These are phyloP conservation scores for Smittium mucronatum DNA, from an alignment of 371 early-diverging fungal genomes.

Conservation along the genomic window DNA sequence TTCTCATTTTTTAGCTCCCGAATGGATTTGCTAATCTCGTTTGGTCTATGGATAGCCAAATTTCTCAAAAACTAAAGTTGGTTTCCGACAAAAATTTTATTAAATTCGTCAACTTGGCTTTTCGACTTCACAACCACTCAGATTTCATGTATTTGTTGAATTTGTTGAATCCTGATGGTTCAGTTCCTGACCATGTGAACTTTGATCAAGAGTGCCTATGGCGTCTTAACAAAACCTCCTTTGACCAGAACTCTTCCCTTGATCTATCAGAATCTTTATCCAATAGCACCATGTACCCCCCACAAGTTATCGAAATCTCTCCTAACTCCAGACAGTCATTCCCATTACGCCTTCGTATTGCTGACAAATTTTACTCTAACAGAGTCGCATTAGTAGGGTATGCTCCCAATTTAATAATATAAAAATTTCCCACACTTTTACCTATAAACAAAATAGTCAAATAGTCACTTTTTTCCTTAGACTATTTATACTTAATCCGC, in stretches of 20 bases:
- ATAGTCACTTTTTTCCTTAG: constrained; percentile 9
- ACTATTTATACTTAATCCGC: constrained; percentile 11
- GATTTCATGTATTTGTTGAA: constrained; percentile 57
- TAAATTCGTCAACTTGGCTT: constrained; percentile 66
- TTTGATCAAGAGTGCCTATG: constrained; percentile 16
- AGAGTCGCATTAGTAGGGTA: constrained; percentile 72
- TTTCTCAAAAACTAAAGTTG: constrained; percentile 47
- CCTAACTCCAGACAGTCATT: constrained; percentile 65
- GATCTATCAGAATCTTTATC: neutral
- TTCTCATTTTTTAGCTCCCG: constrained; percentile 21
- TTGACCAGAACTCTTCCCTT: neutral
- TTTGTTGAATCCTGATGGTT: constrained; percentile 1
- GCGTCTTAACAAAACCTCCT: constrained; percentile 15
- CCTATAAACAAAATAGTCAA: too few relatives aligned
- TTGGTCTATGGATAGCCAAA: constrained; percentile 65
- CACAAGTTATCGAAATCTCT: constrained; percentile 46
- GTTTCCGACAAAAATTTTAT: constrained; percentile 50
- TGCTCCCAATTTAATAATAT: constrained; percentile 14
- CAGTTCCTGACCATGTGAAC: neutral
- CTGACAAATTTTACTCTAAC: constrained; percentile 53
- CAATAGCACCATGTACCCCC: constrained; percentile 32
- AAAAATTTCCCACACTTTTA: constrained; percentile 35
- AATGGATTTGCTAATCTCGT: constrained; percentile 60
- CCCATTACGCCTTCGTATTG: constrained; percentile 69
- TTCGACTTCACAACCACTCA: constrained; percentile 42